Percentiles rank a stretch among this genome's conserved stretches.
Conservation (phyloP, 768 basidiomycete species). For the Clitopilus hobsonii region DNA sequence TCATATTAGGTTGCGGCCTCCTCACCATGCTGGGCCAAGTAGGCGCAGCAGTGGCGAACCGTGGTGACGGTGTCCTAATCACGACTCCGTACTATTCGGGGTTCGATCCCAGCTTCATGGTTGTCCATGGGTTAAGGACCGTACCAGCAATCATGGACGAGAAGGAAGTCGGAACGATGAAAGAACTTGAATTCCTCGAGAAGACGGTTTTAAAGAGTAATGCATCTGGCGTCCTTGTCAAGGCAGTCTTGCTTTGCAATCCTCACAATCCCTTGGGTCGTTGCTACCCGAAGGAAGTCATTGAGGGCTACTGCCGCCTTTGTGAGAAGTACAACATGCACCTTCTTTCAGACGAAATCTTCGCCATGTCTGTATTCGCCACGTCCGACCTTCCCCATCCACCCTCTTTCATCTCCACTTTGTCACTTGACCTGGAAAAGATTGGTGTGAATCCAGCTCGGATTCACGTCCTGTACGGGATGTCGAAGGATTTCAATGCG, state of each 20-base stretch:
- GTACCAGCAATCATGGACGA: conserved; percentile 6
- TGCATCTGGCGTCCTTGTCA: conserved; percentile 11
- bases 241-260: conserved; percentile 21
- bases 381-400: conserved; percentile 14
- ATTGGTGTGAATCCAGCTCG: conserved; percentile 16
- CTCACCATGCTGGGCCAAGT: conserved; percentile 8
- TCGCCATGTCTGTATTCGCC: conserved; percentile 18
- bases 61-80: conserved; percentile 12
- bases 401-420: conserved; percentile 15
- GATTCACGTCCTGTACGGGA: conserved; percentile 21
- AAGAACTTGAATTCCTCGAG: conserved; percentile 15
- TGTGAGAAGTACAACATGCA: conserved; percentile 19
- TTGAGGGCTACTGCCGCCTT: conserved; percentile 15
- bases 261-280: conserved; percentile 25
- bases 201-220: conserved; percentile 10
- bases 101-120: conserved; percentile 9
- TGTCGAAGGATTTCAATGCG: conserved; percentile 25
- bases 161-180: conserved; percentile 8
- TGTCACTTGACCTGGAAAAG: conserved; percentile 15
- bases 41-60: conserved; percentile 10
- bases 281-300: conserved; percentile 13
- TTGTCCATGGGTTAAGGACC: conserved; percentile 4
- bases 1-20: conserved; percentile 12
- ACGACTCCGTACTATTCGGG: conserved; percentile 15
- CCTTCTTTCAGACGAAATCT: conserved; percentile 25